A percentile compares a stretch with the other conserved stretches of the same genome.
These are phyloP conservation scores for Brettanomyces nanus DNA, from an alignment of 805 yeast species.

Conservation along the genomic window DNA sequence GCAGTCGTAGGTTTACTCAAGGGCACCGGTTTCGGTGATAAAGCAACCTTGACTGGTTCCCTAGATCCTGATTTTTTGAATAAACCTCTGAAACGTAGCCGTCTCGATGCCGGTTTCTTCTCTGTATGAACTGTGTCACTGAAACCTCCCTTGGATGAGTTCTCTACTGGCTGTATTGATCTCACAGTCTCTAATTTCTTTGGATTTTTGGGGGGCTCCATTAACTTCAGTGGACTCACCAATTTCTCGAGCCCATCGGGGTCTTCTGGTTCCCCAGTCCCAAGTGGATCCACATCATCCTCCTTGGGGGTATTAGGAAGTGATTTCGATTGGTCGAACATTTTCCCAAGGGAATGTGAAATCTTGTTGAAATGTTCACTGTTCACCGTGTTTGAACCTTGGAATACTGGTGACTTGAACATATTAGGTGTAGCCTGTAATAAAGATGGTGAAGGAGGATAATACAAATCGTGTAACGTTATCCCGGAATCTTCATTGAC, in stretches of 20 bases:
- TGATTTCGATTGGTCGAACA: neutral
- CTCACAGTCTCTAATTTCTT: no score
- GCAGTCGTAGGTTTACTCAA: constrained; percentile 12
- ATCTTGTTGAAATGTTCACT: no score
- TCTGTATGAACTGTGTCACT: constrained; percentile 1
- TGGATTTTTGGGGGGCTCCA: no score
- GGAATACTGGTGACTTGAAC: neutral
- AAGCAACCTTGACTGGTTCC: neutral
- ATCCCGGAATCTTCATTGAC: no score
- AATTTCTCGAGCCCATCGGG: no score
- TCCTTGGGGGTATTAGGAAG: neutral
- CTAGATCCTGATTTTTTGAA: constrained; percentile 14
- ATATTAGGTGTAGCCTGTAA: constrained; percentile 6
- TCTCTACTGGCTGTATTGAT: no score
- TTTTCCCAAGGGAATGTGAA: no score
- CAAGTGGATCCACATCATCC: no score
- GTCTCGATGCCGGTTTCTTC: constrained; percentile 12
- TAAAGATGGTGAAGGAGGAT: constrained; percentile 5
- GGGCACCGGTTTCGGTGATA: neutral
- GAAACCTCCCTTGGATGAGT: no score
- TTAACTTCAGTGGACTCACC: no score
- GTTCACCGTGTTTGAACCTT: no score
- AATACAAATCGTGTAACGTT: neutral
- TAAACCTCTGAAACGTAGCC: constrained; percentile 22
- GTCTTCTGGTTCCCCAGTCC: no score